A percentile compares a stretch with the other conserved stretches of the same genome.
Conservation (phyloP, 2,329 filamentous ascomycete species). For the Aureobasidium sp. region DNA sequence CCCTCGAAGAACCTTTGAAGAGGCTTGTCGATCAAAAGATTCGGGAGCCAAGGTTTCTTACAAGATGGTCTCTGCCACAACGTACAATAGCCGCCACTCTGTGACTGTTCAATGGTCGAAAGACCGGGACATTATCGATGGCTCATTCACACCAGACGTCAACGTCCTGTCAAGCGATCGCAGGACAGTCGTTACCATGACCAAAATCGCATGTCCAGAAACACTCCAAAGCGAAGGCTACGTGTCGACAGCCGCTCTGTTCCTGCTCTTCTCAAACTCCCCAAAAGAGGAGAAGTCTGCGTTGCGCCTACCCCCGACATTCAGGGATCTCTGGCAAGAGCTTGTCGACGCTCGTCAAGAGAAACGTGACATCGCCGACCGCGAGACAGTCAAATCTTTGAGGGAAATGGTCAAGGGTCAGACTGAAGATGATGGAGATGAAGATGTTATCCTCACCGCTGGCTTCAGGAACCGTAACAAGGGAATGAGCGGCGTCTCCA, state of each 20-base stretch:
- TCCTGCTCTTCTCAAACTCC: conserved; percentile 69
- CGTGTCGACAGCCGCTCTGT: conserved; percentile 72
- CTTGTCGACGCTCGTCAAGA: conserved; percentile 63
- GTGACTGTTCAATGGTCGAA: conserved; percentile 74
- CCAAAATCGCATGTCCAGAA: conserved; percentile 63
- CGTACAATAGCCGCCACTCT: conserved; percentile 68
- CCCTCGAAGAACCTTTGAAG: conserved; percentile 70
- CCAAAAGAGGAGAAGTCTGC: conserved; percentile 80
- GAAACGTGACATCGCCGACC: conserved; percentile 61
- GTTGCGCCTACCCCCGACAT: conserved; percentile 66
- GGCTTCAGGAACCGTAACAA: conserved; percentile 53
- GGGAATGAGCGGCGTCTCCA: conserved; percentile 25
- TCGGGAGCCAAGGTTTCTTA: conserved; percentile 59
- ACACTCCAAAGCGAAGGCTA: conserved; percentile 78
- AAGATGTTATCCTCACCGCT: conserved; percentile 60
- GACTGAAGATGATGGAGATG: conserved; percentile 45
- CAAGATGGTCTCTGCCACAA: conserved; percentile 60
- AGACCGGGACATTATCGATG: conserved; percentile 48
- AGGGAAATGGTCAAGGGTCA: conserved; percentile 62
- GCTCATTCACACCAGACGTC: conserved; percentile 35
- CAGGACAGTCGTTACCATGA: conserved; percentile 62
- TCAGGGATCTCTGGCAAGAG: conserved; percentile 81
- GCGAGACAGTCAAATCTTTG: conserved; percentile 57
- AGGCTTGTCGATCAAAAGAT: conserved; percentile 79
- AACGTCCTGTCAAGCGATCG: conserved; percentile 37